Conservation (phyloP, 2,329 filamentous ascomycete species). For the Penicillium brasilianum region DNA sequence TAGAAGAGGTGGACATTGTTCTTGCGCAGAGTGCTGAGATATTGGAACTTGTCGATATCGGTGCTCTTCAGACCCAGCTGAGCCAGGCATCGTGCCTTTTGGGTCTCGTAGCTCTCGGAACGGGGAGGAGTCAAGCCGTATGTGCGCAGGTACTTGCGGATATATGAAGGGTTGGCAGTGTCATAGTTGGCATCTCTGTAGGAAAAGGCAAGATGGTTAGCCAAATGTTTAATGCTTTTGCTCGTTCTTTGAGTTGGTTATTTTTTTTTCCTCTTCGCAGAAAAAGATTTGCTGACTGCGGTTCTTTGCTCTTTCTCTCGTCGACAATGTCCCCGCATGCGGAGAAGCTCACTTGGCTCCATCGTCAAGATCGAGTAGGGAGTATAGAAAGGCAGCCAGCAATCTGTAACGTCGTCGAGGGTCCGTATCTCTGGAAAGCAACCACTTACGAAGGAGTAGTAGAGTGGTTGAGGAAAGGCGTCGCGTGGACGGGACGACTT, state of each 20-base stretch:
- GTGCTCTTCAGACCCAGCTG: slow-evolving; percentile 55
- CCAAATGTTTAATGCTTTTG: background rate
- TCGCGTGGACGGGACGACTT: slow-evolving; percentile 44
- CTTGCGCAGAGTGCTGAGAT: slow-evolving; percentile 56
- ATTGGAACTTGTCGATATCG: slow-evolving; percentile 56
- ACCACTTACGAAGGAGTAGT: slow-evolving; percentile 38
- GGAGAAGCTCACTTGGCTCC: background rate
- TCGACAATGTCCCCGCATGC: background rate
- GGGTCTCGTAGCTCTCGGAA: slow-evolving; percentile 55
- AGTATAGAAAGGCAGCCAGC: background rate
- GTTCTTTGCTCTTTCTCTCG: background rate
- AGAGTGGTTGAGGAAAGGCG: slow-evolving; percentile 40
- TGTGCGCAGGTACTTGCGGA: slow-evolving; percentile 58
- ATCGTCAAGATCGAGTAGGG: background rate
- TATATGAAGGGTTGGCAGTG: slow-evolving; percentile 55
- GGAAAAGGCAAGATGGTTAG: background rate
- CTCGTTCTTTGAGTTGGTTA: background rate
- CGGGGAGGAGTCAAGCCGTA: slow-evolving; percentile 57
- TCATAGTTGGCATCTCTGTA: slow-evolving; percentile 53
- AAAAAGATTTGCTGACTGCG: no score
- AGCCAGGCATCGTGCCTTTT: slow-evolving; percentile 55
- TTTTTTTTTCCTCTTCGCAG: background rate
- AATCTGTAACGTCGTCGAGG: background rate
- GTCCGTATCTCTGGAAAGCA: background rate
- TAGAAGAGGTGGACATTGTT: slow-evolving; percentile 60